Evolutionary conservation across 1,284 basidiomycete species (phyloP).

Genomic region (Kwoniella shivajii): DNA sequence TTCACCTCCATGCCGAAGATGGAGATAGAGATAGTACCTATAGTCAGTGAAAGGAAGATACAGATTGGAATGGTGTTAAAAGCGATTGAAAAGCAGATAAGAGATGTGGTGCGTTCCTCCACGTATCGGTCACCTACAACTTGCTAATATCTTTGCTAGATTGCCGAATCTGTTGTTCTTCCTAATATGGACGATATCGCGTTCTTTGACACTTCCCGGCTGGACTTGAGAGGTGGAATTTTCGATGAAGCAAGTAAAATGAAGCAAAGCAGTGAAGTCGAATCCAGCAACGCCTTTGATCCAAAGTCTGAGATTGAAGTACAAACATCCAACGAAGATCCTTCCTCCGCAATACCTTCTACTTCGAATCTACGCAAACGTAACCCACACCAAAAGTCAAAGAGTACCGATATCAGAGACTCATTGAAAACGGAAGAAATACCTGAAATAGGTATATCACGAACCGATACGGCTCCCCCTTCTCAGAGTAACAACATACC

Average conservation of each 20-base stretch:
- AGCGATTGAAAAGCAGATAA: constrained; percentile 83
- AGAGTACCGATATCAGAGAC: constrained; percentile 10
- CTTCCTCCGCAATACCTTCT: constrained; percentile 25
- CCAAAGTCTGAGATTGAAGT: constrained; percentile 5
- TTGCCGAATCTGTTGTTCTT: constrained; percentile 87
- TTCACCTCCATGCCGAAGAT: constrained; percentile 92
- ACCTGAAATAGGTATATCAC: constrained; percentile 11
- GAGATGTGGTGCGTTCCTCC: constrained; percentile 73
- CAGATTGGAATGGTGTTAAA: constrained; percentile 72
- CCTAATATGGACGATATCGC: constrained; percentile 98
- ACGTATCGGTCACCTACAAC: not conserved
- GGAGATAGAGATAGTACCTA: constrained; percentile 85
- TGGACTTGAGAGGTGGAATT: constrained; percentile 79
- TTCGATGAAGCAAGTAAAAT: constrained; percentile 72
- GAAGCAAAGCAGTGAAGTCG: constrained; percentile 13
- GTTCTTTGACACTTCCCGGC: constrained; percentile 80
- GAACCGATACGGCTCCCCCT: constrained; percentile 29
- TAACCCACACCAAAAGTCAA: constrained; percentile 21
- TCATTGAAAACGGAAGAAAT: constrained; percentile 5
- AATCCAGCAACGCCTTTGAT: constrained; percentile 9
- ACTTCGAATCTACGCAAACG: constrained; percentile 22
- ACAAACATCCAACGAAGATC: constrained; percentile 25
- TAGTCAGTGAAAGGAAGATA: constrained; percentile 73
- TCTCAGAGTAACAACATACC: constrained; percentile 2
- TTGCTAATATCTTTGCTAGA: constrained; percentile 58